Evolutionary conservation across 352 stramenopile species (phyloP).

Genomic region (Globisporangium spinosum): DNA sequence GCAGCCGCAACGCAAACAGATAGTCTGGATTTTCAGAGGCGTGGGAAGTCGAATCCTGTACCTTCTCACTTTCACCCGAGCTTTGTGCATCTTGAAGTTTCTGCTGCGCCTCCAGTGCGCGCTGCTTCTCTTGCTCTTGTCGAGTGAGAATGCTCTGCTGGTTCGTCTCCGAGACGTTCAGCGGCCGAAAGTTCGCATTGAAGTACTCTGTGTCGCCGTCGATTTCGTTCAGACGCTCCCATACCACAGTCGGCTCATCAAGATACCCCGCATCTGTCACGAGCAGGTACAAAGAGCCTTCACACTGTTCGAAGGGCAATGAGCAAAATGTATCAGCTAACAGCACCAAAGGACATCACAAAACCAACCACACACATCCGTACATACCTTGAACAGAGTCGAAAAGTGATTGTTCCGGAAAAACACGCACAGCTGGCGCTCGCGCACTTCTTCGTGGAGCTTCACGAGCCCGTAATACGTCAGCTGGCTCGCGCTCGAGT

Average conservation of each 20-base stretch:
- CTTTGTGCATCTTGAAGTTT: neutral
- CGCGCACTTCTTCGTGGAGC: slow-evolving; percentile 89
- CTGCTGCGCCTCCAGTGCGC: slow-evolving; percentile 17
- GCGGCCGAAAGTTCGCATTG: slow-evolving; percentile 55
- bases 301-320: slow-evolving; percentile 39
- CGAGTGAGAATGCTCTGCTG: slow-evolving; percentile 67
- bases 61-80: neutral
- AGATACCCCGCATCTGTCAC: slow-evolving; percentile 97
- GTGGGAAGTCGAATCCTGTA: slow-evolving; percentile 3
- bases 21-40: slow-evolving; percentile 56
- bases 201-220: slow-evolving; percentile 81
- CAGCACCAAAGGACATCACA: neutral
- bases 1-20: slow-evolving; percentile 63
- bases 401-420: slow-evolving; percentile 99
- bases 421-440: slow-evolving; percentile 93
- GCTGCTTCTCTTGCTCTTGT: slow-evolving; percentile 41
- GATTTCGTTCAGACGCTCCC: slow-evolving; percentile 93
- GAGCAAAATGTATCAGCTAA: neutral
- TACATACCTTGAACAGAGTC: slow-evolving; percentile 91
- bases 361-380: neutral
- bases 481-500: slow-evolving; percentile 88
- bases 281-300: slow-evolving; percentile 93
- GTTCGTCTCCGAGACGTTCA: slow-evolving; percentile 62
- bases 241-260: slow-evolving; percentile 91
- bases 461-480: slow-evolving; percentile 93